These are phyloP conservation scores for Salix caprea DNA, from an alignment of 345 rosid genomes.

Conservation along the genomic window DNA sequence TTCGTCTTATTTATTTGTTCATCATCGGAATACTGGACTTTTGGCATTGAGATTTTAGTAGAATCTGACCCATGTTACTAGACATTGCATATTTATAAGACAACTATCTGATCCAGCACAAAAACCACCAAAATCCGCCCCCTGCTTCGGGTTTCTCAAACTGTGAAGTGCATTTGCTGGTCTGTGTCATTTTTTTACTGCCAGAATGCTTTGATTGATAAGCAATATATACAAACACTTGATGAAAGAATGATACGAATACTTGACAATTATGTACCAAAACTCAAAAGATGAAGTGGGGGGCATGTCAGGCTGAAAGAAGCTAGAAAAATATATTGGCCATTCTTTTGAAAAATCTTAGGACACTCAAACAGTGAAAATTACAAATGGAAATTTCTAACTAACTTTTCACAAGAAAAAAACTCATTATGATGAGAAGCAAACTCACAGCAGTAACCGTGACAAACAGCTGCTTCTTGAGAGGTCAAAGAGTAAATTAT, in stretches of 20 bases:
- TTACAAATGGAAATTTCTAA: slow-evolving; percentile 11
- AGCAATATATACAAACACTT: not conserved
- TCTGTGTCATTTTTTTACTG: not conserved
- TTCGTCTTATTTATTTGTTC: too few species aligned
- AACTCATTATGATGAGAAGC: not conserved
- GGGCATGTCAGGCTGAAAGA: not conserved
- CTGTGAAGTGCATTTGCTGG: not conserved
- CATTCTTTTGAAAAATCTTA: not conserved
- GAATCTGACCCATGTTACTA: too few species aligned
- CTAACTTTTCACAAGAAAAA: slow-evolving; percentile 6
- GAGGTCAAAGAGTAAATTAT: not conserved
- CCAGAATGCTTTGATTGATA: not conserved
- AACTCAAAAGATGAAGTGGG: not conserved
- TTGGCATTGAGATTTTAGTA: too few species aligned
- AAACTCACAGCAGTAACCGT: not conserved
- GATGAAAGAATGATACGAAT: not conserved
- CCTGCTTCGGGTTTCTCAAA: too few species aligned
- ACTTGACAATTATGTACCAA: not conserved
- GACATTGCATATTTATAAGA: too few species aligned
- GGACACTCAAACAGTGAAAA: not conserved
- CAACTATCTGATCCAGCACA: too few species aligned
- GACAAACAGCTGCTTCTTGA: not conserved
- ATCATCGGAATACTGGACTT: too few species aligned
- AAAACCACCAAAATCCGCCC: too few species aligned
- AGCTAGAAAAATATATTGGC: not conserved